Base-by-base conservation (phyloP, 306 rosid genomes). In the Spatholobus suberectus region DNA sequence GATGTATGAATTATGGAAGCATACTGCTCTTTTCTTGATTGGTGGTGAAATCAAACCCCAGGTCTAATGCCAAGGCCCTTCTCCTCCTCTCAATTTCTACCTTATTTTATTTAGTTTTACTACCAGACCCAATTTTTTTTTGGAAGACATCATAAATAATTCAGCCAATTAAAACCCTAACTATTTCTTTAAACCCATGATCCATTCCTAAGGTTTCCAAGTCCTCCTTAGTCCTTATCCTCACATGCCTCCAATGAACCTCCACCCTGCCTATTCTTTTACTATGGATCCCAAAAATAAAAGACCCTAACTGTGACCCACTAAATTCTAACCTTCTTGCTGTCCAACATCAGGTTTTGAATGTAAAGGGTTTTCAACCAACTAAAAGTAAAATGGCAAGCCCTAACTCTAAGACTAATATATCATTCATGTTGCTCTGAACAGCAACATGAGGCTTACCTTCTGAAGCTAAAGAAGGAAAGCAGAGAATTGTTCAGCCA, bases 401-500 rank as follows among this genome's bases (percentile, higher is more conserved):
- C 27, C 61, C 65, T 18, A 58, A 34, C 72, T 59, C 47, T 49
- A 18, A 18, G 61, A 65, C 49, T 26, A 35, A 54, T 54, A 54
- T 38, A 10, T 55, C 52, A 46, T 70, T 61, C 55, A 34, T 24
- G 14, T 86, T 89, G 58, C 75, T 80, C 75, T 49, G 83, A 52
- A 58, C 73, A 41, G 80, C 75, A 86, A 58, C 29, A 21, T 26
- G 63, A 1, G 82, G 81, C 61, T 69, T 63, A 72, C 18, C 13
- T 47, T 73, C 86, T 47, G 84, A 75, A 73, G 66, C 82, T 38
- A 21, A 44, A 62, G 38, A 74, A 69, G 24, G 21, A 80, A 75
- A 80, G 11, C 44, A 84, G 17, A 6, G 61, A 82, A 72, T 14
- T 32, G 26, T 73, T 87, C 65, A 85, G 84, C 68, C 66, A 73